Conservation (phyloP, 768 basidiomycete species). For the Leccinum fibrillosum region DNA sequence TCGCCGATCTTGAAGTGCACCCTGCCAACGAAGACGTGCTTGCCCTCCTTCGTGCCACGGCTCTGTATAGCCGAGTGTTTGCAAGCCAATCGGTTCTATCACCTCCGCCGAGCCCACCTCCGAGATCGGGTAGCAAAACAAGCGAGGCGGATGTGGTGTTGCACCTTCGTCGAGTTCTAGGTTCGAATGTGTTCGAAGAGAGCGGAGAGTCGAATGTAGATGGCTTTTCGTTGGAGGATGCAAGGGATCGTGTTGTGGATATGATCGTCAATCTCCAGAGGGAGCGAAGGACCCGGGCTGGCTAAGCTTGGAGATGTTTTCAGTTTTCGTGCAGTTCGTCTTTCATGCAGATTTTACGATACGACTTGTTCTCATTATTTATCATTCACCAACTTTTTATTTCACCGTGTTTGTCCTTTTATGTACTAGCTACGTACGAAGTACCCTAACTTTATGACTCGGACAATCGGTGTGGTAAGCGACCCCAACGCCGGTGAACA, state of each 20-base stretch:
- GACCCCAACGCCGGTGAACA: background rate
- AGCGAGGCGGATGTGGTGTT: conserved; percentile 35
- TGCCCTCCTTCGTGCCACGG: conserved; percentile 54
- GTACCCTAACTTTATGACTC: background rate
- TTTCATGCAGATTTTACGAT: background rate
- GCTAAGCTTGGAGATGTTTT: conserved; percentile 3
- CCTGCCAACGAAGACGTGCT: conserved; percentile 45
- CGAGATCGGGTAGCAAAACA: conserved; percentile 5
- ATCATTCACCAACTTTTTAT: background rate
- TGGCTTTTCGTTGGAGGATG: conserved; percentile 59
- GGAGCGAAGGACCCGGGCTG: conserved; percentile 21
- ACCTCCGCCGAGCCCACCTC: conserved; percentile 58
- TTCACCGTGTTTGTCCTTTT: background rate
- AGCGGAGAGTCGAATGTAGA: conserved; percentile 14
- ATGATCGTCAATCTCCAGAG: conserved; percentile 46
- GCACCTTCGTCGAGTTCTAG: conserved; percentile 54
- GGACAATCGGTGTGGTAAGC: background rate
- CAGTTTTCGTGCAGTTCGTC: background rate
- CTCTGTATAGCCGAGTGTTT: conserved; percentile 63
- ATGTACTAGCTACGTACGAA: conserved; percentile 7
- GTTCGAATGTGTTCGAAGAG: conserved; percentile 45
- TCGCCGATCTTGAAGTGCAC: conserved; percentile 31
- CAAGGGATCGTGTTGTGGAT: conserved; percentile 74
- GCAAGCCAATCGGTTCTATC: conserved; percentile 43
- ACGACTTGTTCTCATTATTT: background rate